These are phyloP conservation scores for Chenopodium suecicum DNA, from an alignment of 148 eudicot genomes.

Conservation along the genomic window DNA sequence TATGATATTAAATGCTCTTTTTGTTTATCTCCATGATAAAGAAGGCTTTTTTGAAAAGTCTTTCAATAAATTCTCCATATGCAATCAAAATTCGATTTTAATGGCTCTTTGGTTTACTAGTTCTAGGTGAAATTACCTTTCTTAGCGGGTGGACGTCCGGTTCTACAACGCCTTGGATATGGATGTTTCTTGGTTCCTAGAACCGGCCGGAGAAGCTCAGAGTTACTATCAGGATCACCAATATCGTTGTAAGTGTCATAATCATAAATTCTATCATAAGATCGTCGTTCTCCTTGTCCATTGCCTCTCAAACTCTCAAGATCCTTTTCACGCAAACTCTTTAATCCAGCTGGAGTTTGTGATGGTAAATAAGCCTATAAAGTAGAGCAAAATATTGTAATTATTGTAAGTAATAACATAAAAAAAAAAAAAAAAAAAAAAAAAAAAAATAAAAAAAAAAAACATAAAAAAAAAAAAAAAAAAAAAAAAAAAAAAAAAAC, in stretches of 20 bases:
- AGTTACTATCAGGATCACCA: slow-evolving; percentile 41
- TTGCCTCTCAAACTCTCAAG: slow-evolving; percentile 43
- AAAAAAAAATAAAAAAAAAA: no score
- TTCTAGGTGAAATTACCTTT: slow-evolving; percentile 27
- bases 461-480: not conserved
- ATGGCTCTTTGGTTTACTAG: not conserved
- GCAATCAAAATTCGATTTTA: not conserved
- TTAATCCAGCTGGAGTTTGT: slow-evolving; percentile 45
- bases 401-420: not conserved
- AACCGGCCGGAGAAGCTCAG: slow-evolving; percentile 35
- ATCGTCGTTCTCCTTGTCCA: slow-evolving; percentile 40
- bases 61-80: no score
- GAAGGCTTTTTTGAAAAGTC: no score
- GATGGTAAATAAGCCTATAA: slow-evolving; percentile 41
- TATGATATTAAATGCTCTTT: no score
- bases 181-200: slow-evolving; percentile 52
- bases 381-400: not conserved
- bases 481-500: not conserved
- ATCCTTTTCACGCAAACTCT: slow-evolving; percentile 38
- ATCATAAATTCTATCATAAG: slow-evolving; percentile 47
- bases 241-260: slow-evolving; percentile 58
- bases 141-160: slow-evolving; percentile 43
- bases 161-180: slow-evolving; percentile 69
- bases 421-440: not conserved
- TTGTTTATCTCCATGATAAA: no score